Conservation (phyloP, 495 filamentous ascomycete species). For the Talaromyces ruber region DNA sequence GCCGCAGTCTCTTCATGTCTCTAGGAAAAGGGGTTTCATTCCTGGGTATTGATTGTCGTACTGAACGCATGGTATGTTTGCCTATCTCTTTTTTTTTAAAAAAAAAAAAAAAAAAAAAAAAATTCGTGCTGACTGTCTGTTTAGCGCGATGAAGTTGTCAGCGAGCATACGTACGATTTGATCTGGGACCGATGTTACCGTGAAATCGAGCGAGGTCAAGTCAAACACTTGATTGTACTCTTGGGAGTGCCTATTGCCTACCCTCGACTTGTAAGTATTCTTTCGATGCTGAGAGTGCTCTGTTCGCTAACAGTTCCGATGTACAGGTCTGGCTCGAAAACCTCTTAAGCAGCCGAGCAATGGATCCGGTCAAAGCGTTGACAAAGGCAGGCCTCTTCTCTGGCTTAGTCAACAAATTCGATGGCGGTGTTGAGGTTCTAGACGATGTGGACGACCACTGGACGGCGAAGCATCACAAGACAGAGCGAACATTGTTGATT, state of each 20-base stretch:
- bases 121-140: slow-evolving; percentile 15
- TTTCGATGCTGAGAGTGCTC: slow-evolving; percentile 15
- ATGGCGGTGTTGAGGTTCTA: slow-evolving; percentile 86
- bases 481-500: slow-evolving; percentile 77
- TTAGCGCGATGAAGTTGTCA: slow-evolving; percentile 67
- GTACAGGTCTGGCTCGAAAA: slow-evolving; percentile 57
- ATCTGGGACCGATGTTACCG: slow-evolving; percentile 75
- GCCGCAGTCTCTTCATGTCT: slow-evolving; percentile 77
- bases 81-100: slow-evolving; percentile 1
- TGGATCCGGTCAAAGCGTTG: slow-evolving; percentile 83
- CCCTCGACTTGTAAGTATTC: slow-evolving; percentile 60
- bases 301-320: slow-evolving; percentile 8
- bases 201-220: slow-evolving; percentile 76
- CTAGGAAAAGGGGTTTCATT: slow-evolving; percentile 73
- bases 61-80: slow-evolving; percentile 61
- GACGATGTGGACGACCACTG: slow-evolving; percentile 94
- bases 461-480: slow-evolving; percentile 91
- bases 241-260: slow-evolving; percentile 87
- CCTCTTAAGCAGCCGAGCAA: slow-evolving; percentile 67
- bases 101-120: no score
- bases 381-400: slow-evolving; percentile 76
- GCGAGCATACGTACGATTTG: slow-evolving; percentile 68
- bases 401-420: slow-evolving; percentile 76
- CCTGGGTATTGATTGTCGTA: slow-evolving; percentile 83
- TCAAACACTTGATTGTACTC: slow-evolving; percentile 81